Percentiles rank a stretch among this genome's conserved stretches.
Evolutionary conservation across 2,329 filamentous ascomycete genomes (phyloP).

Genomic region (Apiospora aurea): DNA sequence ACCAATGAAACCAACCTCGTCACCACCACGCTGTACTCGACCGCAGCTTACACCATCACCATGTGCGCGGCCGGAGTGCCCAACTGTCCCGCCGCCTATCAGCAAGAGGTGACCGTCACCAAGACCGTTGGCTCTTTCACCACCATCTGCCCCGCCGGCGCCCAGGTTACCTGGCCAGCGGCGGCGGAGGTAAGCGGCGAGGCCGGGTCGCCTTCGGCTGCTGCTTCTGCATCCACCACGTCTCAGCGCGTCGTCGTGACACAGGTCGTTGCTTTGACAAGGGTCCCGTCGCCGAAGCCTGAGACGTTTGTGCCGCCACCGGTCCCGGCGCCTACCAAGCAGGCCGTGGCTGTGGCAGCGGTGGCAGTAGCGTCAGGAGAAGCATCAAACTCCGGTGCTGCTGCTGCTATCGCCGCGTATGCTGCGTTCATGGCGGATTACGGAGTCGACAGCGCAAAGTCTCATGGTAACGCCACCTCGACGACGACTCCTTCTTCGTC

Average conservation of each 20-base stretch:
- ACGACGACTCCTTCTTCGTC: background rate
- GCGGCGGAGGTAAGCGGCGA: background rate
- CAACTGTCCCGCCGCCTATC: constrained; percentile 50
- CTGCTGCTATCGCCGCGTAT: background rate
- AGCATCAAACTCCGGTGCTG: no score
- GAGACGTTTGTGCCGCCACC: background rate
- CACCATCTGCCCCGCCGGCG: constrained; percentile 37
- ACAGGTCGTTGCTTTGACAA: background rate
- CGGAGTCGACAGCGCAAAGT: background rate
- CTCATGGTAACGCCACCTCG: background rate
- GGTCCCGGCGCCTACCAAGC: background rate
- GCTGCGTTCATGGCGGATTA: background rate
- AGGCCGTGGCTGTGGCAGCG: background rate
- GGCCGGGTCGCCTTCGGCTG: background rate
- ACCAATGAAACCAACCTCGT: constrained; percentile 17
- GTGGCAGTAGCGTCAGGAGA: background rate
- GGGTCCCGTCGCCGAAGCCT: constrained; percentile 2
- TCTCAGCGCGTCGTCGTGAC: background rate
- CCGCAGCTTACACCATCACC: constrained; percentile 43
- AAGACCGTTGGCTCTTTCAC: constrained; percentile 40
- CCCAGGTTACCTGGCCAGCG: constrained; percentile 1
- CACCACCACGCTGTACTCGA: constrained; percentile 34
- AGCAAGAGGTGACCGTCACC: constrained; percentile 42
- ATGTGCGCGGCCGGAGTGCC: constrained; percentile 46
- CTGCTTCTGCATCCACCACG: background rate